Evolutionary conservation across 2,329 filamentous ascomycete genomes (phyloP), one percentile per base, ranked within the genome.

Genomic region (Cytospora chrysosperma): DNA sequence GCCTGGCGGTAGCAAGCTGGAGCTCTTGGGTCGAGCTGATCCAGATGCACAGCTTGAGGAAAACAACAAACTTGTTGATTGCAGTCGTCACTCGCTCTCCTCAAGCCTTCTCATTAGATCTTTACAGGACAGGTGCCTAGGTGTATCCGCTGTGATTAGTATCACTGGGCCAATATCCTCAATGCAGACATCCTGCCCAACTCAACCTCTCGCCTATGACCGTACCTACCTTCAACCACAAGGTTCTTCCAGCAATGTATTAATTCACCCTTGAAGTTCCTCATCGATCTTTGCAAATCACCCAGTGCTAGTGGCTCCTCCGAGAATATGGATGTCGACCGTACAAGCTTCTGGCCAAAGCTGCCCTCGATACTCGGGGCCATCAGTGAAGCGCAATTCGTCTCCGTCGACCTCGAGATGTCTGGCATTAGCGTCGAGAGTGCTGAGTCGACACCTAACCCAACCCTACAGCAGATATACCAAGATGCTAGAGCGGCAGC

Each of bases 371-470:
- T 78, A 5, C 60, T 78, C 1, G 34, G 70, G 0, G 66, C 69
- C 2, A 73, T 77, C 8, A 64, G 71, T 8, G 62, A 67, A 12
- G 71, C 75, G 0, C 65, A 71, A 0, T 76, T 72, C 61, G 69
- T 76, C 0, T 67, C 74, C 8, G 67, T 79, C 5, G 76, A 78
- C 56, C 55, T 78, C 43, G 76, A 78, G 68, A 78, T 78, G 75
- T 73, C 71, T 1, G 76, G 76, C 6, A 72, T 77, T 37, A 34
- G 26, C 0, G 26, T 32, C n/a, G 62, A 62, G 10, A 47, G 60
- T 2, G 28, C 7, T 58, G 52, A 9, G 7, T 15, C 26, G 49
- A 53, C 1, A 50, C 4, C 26, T 61, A 32, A 28, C 17, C 9
- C 56, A 13, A n/a, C 65, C 8, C 34, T 69, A 2, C 61, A 71